Percentiles rank a stretch among this genome's conserved stretches.
Evolutionary conservation across 352 stramenopile genomes (phyloP).

Genomic region (Phytophthora tubulina): DNA sequence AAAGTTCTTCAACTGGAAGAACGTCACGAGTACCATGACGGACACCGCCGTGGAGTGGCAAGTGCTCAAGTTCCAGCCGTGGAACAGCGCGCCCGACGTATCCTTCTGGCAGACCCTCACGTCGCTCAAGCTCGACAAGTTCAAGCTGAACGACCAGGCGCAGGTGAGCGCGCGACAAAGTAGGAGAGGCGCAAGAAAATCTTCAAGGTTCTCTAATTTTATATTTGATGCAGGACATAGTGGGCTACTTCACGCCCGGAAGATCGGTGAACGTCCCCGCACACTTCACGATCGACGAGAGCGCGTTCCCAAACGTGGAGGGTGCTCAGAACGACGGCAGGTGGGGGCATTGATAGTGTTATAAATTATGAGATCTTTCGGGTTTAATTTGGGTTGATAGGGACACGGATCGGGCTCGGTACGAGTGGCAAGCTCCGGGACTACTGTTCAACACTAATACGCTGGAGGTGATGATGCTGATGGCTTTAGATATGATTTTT

Average conservation of each 20-base stretch:
- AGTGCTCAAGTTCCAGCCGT: slow-evolving; percentile 84
- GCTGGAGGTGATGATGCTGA: slow-evolving; percentile 60
- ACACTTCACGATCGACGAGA: slow-evolving; percentile 80
- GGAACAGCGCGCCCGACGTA: slow-evolving; percentile 82
- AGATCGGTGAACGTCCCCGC: slow-evolving; percentile 68
- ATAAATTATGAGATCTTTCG: not conserved
- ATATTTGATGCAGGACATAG: slow-evolving; percentile 46
- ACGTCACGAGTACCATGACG: too few relatives aligned
- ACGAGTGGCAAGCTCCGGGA: slow-evolving; percentile 82
- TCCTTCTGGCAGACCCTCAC: slow-evolving; percentile 87
- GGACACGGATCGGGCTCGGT: slow-evolving; percentile 61
- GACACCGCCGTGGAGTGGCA: slow-evolving; percentile 31
- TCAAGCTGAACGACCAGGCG: slow-evolving; percentile 77
- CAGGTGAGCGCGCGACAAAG: slow-evolving; percentile 46
- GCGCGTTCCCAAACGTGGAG: slow-evolving; percentile 53
- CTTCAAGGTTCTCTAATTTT: slow-evolving; percentile 9
- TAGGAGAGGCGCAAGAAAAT: not conserved
- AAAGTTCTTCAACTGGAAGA: too few relatives aligned
- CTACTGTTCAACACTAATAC: slow-evolving; percentile 89
- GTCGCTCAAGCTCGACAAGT: slow-evolving; percentile 83
- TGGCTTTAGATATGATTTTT: not conserved
- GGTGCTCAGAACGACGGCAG: slow-evolving; percentile 7
- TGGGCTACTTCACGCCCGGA: slow-evolving; percentile 74
- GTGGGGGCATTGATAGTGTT: not conserved
- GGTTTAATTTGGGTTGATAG: slow-evolving; percentile 17